Conservation (phyloP, 108 stramenopile genomes). For the Fistulifera pelliculosa region DNA sequence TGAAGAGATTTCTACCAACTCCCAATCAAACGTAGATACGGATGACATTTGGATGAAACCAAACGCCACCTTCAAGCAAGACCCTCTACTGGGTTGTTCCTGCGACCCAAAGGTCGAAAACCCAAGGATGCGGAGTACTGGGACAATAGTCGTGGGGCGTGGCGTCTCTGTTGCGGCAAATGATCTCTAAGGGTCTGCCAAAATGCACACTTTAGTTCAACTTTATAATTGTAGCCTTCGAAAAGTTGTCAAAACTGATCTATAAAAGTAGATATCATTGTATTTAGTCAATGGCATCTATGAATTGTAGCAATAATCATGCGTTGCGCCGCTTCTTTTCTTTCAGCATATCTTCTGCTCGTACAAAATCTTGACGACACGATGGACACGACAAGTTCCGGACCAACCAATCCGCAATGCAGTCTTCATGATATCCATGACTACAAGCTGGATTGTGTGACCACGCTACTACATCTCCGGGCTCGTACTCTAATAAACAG, state of each 20-base stretch:
- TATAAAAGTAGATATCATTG: too few relatives aligned
- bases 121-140: conserved; percentile 4
- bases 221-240: too few relatives aligned
- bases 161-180: background rate
- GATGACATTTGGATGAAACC: background rate
- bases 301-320: too few relatives aligned
- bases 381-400: conserved; percentile 32
- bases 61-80: background rate
- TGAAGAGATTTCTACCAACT: background rate
- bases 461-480: conserved; percentile 36
- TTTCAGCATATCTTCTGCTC: too few relatives aligned
- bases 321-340: too few relatives aligned
- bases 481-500: conserved; percentile 38
- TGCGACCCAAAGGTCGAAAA: conserved; percentile 5
- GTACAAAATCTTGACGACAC: conserved; percentile 32
- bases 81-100: background rate
- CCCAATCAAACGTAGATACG: conserved; percentile 1
- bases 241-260: too few relatives aligned
- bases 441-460: conserved; percentile 26
- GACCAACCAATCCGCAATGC: conserved; percentile 35
- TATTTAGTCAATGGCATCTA: too few relatives aligned
- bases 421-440: conserved; percentile 40
- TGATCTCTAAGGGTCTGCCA: background rate
- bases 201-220: too few relatives aligned
- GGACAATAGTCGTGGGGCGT: background rate